phyloP scores from a whole-genome alignment of 75 land plant species.

The Pseudotsuga menziesii region DNA sequence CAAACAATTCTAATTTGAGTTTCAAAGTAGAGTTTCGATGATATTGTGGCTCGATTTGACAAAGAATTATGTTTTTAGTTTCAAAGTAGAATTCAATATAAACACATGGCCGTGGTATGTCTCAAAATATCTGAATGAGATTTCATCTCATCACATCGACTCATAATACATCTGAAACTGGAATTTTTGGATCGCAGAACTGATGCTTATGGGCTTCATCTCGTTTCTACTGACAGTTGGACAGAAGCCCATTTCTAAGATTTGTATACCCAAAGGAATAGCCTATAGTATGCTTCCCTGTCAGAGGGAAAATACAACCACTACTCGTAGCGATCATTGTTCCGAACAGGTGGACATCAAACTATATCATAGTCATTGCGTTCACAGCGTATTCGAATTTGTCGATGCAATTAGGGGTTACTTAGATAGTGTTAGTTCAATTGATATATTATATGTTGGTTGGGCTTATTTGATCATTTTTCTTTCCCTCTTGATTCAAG shows the following conservation, averaged over 20 bases:
- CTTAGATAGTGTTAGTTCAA: too few relatives aligned
- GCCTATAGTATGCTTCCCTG: slow-evolving; percentile 39
- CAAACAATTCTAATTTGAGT: too few relatives aligned
- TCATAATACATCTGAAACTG: neutral
- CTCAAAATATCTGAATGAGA: neutral
- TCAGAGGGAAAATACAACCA: neutral
- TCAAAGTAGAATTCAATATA: neutral
- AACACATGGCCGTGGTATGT: neutral
- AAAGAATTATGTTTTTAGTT: neutral
- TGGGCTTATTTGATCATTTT: too few relatives aligned
- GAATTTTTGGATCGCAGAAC: slow-evolving; percentile 31
- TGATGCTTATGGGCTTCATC: slow-evolving; percentile 75
- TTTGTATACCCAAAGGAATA: slow-evolving; percentile 32
- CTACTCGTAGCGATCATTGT: too few relatives aligned
- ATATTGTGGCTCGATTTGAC: neutral
- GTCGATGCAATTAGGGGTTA: too few relatives aligned
- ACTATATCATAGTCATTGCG: too few relatives aligned
- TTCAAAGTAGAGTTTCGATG: too few relatives aligned
- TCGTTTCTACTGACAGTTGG: slow-evolving; percentile 48
- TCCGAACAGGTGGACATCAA: too few relatives aligned
- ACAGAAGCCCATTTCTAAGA: slow-evolving; percentile 21
- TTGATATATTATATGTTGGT: too few relatives aligned
- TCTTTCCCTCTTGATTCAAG: slow-evolving; percentile 9
- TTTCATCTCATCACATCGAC: neutral
- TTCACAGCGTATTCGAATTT: too few relatives aligned